Evolutionary conservation across 768 basidiomycete genomes (phyloP).

Genomic region (Pleurotus ostreatus): DNA sequence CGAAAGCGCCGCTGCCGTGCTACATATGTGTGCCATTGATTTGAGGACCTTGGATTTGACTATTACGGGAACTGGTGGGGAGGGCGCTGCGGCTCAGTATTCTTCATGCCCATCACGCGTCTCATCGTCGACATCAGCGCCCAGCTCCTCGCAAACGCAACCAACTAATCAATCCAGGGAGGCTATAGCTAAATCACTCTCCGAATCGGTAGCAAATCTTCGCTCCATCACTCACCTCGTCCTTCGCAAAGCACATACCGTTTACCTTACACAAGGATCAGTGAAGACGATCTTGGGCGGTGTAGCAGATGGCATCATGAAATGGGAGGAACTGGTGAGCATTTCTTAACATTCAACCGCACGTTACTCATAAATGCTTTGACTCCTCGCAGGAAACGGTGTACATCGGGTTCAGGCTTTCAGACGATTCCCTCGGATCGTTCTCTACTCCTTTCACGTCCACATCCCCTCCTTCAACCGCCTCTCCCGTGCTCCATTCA

Average conservation of each 20-base stretch:
- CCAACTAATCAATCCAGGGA: no score
- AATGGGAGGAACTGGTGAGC: constrained; percentile 48
- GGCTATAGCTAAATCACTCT: no score
- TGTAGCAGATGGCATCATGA: constrained; percentile 38
- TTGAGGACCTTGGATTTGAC: constrained; percentile 32
- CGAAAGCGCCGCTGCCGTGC: constrained; percentile 11
- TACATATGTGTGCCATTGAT: constrained; percentile 34
- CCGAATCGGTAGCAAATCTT: constrained; percentile 15
- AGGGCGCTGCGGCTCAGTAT: no score
- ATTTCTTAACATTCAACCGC: neutral
- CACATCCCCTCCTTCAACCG: neutral
- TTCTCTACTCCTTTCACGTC: constrained; percentile 7
- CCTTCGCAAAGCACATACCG: constrained; percentile 44
- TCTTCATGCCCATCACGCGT: no score
- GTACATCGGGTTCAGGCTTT: constrained; percentile 53
- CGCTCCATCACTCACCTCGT: constrained; percentile 39
- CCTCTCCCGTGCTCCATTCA: constrained; percentile 13
- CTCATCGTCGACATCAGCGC: no score
- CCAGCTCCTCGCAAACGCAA: no score
- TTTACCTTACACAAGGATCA: constrained; percentile 53
- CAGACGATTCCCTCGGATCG: constrained; percentile 32
- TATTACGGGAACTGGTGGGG: neutral
- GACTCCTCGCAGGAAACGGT: constrained; percentile 39
- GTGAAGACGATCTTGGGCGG: constrained; percentile 39
- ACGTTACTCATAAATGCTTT: neutral